Conservation (phyloP, 257 asterid species). For the Solanum medicagineum region DNA sequence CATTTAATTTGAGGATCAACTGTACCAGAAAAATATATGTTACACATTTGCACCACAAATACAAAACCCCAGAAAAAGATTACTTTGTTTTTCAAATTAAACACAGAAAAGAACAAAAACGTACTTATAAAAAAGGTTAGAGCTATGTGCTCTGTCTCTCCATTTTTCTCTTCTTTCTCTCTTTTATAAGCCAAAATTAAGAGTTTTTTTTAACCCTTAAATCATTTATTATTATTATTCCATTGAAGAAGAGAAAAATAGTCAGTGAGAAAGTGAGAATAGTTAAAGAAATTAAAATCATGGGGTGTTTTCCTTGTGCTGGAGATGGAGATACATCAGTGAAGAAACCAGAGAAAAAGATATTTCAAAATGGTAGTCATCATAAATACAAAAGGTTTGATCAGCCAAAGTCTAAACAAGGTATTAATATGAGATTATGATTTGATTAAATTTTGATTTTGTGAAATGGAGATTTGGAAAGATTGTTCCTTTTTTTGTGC, state of each 20-base stretch:
- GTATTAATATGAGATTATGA: neutral
- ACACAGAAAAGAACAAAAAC: neutral
- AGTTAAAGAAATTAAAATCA: conserved; percentile 4
- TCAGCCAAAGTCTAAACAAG: neutral
- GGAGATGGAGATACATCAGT: conserved; percentile 52
- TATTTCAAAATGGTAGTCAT: neutral
- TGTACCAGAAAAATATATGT: neutral
- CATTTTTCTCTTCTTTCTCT: neutral
- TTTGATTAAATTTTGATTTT: neutral
- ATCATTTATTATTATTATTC: neutral
- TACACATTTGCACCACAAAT: neutral
- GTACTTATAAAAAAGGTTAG: neutral
- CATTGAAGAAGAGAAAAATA: neutral
- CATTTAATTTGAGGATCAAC: neutral
- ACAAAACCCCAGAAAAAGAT: neutral
- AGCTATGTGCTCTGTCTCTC: neutral
- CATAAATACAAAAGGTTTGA: neutral
- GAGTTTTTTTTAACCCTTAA: neutral
- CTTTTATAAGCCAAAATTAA: neutral
- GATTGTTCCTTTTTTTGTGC: neutral
- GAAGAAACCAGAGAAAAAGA: conserved; percentile 23
- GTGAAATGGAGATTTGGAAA: neutral
- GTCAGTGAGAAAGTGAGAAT: neutral
- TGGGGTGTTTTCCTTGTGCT: conserved; percentile 72
- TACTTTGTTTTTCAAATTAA: neutral